Base-by-base conservation (phyloP, 768 basidiomycete genomes). In the Termitomyces sp. region DNA sequence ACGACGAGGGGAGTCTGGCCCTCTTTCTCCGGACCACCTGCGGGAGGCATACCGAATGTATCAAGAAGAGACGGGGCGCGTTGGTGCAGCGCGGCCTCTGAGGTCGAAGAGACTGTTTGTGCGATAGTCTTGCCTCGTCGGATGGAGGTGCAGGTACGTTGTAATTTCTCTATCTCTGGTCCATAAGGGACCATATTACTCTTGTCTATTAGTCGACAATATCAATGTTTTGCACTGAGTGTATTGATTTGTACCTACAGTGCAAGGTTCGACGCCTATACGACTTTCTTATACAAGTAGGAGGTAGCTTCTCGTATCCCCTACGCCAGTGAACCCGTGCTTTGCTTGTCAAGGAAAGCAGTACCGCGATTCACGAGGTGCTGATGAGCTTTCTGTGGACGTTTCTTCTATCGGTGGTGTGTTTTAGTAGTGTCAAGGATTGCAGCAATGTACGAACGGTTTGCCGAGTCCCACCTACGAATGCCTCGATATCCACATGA, bases 41-140 rank as follows among this genome's bases (percentile, higher is more conserved):
- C 89, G 94, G 6, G 94, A 95, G 70, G 94, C 94, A 1, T 94
- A 96, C 68, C 78, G 91, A 32, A 76, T 86, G 66, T 96, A 95
- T 68, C 89, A 92, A 68, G 78, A 84, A 52, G 91, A 93, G 71
- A 87, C 90, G 0, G 94, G 93, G 6, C 81, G 84, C 45, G 89
- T 94, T 2, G 93, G 92, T 0, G 85, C 91, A 44, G 90, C 91
- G 8, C 77, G 88, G 48, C 88, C 91, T 1, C 66, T 90, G 58
- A 78, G 84, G 59, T 79, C 85, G 33, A 91, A 91, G 73, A 86
- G 81, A 62, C 72, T 94, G 52, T 96, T 96, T 70, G 84, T 89
- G 22, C 78, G 84, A 65, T 94, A 72, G 67, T 35, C 6, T n/a
- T n/a, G n/a, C n/a, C n/a, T n/a, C n/a, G n/a, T n/a, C 9, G 28